Base-by-base conservation (phyloP, 1,284 basidiomycete species). In the Pseudozyma hubeiensis region DNA sequence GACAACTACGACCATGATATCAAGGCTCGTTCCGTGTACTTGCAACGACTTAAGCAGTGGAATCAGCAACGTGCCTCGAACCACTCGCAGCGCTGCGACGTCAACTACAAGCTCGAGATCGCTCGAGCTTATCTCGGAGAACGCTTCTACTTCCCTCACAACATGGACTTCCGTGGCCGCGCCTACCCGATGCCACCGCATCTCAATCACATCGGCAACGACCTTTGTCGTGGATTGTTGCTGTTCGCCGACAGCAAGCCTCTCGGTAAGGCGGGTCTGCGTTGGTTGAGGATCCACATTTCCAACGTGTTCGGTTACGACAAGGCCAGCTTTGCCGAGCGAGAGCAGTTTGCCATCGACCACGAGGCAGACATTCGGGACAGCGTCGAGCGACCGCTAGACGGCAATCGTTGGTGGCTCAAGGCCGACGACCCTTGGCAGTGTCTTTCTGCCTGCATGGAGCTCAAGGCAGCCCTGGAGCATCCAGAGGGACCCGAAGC, bases 61-160 rank as follows among this genome's bases (percentile, higher is more conserved):
- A 85, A 70, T 31, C 56, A 69, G 60, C 70, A 78, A 46, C 70
- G 68, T 35, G 59, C 75, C 5, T 62, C 75, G 40, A 75, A 76
- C 54, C 96, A 98, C 85, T 92, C 92, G 16, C 92, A 94, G 64
- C 88, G 96, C 47, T 98, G 95, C 85, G 93, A 89, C 81, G 90
- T 95, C 68, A 98, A 98, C 85, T 99, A 99, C 86, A 97, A 95
- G 85, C 90, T 99, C 64, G 96, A 98, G 85, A 97, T 99, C 80
- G 96, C 96, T 2, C 89, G 93, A 61, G 91, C 94, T 54, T 95
- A 93, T 87, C 85, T 94, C 47, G 89, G 89, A 39, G 93, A 98
- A 80, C 90, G 87, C 0, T 91, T 99, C 85, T 99, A 94, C 86
- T 89, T 97, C 68, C 96, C 96, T 0, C 97, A 99, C 86, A 98